These are phyloP conservation scores for Mrakia blollopis DNA, from an alignment of 768 basidiomycete genomes.

Conservation along the genomic window DNA sequence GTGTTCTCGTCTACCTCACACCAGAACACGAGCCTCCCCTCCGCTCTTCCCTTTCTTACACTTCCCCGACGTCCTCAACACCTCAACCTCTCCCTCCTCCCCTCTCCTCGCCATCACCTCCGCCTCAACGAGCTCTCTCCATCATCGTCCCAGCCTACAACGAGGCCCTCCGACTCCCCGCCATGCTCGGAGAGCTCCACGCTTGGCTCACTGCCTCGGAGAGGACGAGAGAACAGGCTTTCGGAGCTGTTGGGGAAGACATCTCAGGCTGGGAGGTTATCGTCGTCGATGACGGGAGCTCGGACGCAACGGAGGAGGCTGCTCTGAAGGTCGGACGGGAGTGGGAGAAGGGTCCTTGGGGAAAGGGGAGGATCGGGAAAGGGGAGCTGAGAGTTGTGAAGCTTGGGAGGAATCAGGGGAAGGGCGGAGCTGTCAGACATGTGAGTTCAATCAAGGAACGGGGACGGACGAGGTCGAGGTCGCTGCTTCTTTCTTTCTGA, in stretches of 20 bases:
- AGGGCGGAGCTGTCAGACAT: conserved; percentile 88
- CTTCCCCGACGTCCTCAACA: conserved; percentile 48
- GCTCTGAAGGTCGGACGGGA: conserved; percentile 61
- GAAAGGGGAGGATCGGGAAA: conserved; percentile 6
- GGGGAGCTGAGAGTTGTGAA: conserved; percentile 67
- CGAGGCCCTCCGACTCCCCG: conserved; percentile 72
- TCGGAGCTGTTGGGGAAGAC: conserved; percentile 4
- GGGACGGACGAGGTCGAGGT: neutral
- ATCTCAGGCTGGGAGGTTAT: conserved; percentile 60
- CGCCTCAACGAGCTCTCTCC: conserved; percentile 62
- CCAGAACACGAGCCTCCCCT: neutral
- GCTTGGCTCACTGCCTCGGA: conserved; percentile 47
- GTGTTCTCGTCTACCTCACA: conserved; percentile 63
- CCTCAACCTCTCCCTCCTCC: conserved; percentile 36
- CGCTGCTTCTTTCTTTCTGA: neutral
- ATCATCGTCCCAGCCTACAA: conserved; percentile 90
- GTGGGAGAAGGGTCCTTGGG: conserved; percentile 49
- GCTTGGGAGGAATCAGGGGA: conserved; percentile 75
- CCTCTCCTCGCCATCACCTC: conserved; percentile 43
- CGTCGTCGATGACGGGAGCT: conserved; percentile 85
- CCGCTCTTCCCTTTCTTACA: conserved; percentile 3
- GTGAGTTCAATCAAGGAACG: conserved; percentile 35
- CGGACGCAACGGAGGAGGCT: conserved; percentile 63
- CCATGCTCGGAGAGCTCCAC: conserved; percentile 69
- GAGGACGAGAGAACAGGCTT: conserved; percentile 46